A percentile compares a stretch with the other conserved stretches of the same genome.
Evolutionary conservation across 306 rosid genomes (phyloP).

Genomic region (Acacia acuminata): DNA sequence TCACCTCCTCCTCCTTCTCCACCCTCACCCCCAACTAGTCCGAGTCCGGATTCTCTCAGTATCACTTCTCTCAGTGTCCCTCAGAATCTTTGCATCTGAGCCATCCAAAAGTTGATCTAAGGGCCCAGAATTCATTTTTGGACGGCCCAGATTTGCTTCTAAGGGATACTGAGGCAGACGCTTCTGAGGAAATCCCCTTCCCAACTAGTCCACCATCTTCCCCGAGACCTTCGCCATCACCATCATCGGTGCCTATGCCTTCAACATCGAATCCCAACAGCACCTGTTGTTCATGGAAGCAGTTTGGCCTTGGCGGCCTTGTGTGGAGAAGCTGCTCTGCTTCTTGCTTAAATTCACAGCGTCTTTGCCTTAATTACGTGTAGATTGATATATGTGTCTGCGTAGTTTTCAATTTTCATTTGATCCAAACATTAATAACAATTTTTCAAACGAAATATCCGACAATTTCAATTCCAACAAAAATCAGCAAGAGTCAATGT

Average conservation of each 20-base stretch:
- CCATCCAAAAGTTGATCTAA: too few species aligned
- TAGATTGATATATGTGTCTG: slow-evolving; percentile 26
- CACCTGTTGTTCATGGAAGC: slow-evolving; percentile 34
- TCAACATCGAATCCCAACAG: neutral
- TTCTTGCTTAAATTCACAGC: slow-evolving; percentile 26
- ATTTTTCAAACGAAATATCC: neutral
- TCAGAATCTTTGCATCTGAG: too few species aligned
- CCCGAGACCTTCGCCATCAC: neutral
- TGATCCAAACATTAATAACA: neutral
- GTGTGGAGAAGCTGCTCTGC: slow-evolving; percentile 39
- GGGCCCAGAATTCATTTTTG: too few species aligned
- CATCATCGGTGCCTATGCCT: neutral
- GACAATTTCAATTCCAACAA: neutral
- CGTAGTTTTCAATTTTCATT: neutral
- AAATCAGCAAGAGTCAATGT: neutral
- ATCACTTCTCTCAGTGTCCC: too few species aligned
- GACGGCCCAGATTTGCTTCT: too few species aligned
- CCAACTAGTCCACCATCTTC: neutral
- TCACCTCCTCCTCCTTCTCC: neutral
- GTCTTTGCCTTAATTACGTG: neutral
- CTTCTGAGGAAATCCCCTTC: too few species aligned
- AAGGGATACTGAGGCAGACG: too few species aligned
- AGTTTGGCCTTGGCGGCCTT: slow-evolving; percentile 37
- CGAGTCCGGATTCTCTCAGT: too few species aligned
- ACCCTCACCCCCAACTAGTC: neutral